phyloP scores from a whole-genome alignment of 1,139 yeast genomes.

The Casaregolazyma suthepensis region DNA sequence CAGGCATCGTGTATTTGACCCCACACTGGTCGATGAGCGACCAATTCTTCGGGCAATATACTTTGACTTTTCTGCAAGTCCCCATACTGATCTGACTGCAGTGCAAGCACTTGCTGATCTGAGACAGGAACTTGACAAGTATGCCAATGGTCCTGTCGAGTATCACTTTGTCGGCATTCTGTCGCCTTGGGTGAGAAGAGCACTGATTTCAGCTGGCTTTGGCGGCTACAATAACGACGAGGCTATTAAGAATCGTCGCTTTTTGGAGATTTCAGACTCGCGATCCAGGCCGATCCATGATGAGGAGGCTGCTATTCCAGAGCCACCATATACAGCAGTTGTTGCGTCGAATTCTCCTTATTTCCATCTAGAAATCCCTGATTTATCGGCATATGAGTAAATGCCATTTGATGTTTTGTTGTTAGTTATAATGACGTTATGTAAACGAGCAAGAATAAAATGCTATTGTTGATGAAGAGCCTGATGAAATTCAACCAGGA shows the following conservation, averaged over 20 bases:
- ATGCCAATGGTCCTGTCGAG: conserved; percentile 81
- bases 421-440: conserved; percentile 1
- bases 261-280: conserved; percentile 18
- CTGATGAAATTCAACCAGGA: not conserved
- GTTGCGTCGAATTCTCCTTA: conserved; percentile 72
- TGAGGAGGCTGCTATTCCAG: conserved; percentile 22
- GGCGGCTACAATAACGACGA: conserved; percentile 43
- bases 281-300: conserved; percentile 10
- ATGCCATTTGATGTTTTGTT: not conserved
- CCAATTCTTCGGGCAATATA: conserved; percentile 69
- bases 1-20: conserved; percentile 26
- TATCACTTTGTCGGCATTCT: conserved; percentile 82
- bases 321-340: conserved; percentile 43
- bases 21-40: conserved; percentile 42
- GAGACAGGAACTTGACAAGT: conserved; percentile 62
- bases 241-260: conserved; percentile 16
- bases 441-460: not conserved
- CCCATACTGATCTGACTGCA: conserved; percentile 73
- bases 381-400: conserved; percentile 23
- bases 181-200: conserved; percentile 82
- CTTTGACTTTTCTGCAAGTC: conserved; percentile 72
- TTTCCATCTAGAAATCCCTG: conserved; percentile 84
- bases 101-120: conserved; percentile 73
- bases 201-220: conserved; percentile 70
- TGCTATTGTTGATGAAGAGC: not conserved